Base-by-base conservation (phyloP, 2,329 filamentous ascomycete species). In the Calonectria multiphialidica region DNA sequence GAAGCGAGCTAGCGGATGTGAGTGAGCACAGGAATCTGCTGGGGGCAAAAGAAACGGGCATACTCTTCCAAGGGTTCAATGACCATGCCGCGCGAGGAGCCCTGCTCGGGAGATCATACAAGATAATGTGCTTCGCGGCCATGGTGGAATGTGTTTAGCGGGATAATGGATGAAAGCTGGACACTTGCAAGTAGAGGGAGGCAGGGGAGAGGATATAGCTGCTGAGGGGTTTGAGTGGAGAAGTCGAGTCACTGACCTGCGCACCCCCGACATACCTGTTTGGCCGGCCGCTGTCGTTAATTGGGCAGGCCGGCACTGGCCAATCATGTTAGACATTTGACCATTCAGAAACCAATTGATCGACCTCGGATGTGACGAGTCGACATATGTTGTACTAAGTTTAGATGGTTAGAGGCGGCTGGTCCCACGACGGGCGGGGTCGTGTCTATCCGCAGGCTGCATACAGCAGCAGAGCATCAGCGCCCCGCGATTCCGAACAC, bases 61-160 rank as follows among this genome's bases (percentile, higher is more conserved):
- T 83, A 93, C 92, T 90, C 83, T 93, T 94, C 92, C 92, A 94
- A 0, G 92, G 89, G 80, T 94, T 95, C 55, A 90, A 83, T 1
- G 92, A 93, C 93, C 93, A 94, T 9, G 82, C 83, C 45, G 84
- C 81, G 18, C 84, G 84, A 23, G 84, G 80, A 28, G 75, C 82
- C 79, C 86, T 88, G 81, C 86, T 91, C 3, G 92, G 89, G 3
- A 94, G 81, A 80, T 94, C 93, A 75, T 90, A 93, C 2, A 94
- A 80, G 10, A 89, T 83, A 44, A 92, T 84, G 50, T 85, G 81
- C 5, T 78, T 73, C 1, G 81, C 74, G 35, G 82, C 71, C 82
- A 84, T 84, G 7, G 33, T 77, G 67, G n/a, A 16, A 3, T 30
- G 47, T 62, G 12, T 33, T n/a, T n/a, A 23, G 15, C 9, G 25